Evolutionary conservation across 768 basidiomycete species (phyloP), one percentile per base, ranked within the genome.

Genomic region (Russula foetens): DNA sequence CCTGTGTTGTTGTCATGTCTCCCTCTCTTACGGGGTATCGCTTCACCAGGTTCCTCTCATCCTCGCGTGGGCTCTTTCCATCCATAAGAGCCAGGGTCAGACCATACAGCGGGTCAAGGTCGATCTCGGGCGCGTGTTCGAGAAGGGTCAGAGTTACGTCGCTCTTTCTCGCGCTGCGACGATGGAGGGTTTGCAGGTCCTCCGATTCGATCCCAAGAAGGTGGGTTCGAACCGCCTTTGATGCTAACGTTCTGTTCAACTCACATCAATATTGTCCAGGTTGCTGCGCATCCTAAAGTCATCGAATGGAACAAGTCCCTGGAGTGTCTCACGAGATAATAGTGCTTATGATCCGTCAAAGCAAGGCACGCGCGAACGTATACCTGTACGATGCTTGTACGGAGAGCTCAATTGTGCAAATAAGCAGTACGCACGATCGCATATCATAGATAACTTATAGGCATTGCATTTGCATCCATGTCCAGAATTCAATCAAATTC

Each of bases 51-150:
- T 91, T 1, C 88, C 89, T 0, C 71, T 95, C 4, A 88, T 90
- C 51, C 78, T 86, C 0, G 84, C 86, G 0, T 90, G 85, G 86
- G 86, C 87, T 0, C 84, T 88, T 76, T 82, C 82, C 2, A 88
- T 90, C 58, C 87, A 90, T 73, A 90, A 90, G 71, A 81, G 80
- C 58, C 88, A 90, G 67, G 88, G 87, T 1, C 85, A 88, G 66
- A 89, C 88, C 0, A 78, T 90, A 46, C 78, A 81, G 46, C 75
- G 79, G 46, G 82, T 86, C 56, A 84, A 79, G 66, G 77, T 88
- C 33, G 84, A 86, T 68, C 78, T 89, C 19, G 77, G 79, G 11
- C 77, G 73, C 41, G 82, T 86, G n/a, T 88, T 88, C 67, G 86
- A 81, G 68, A 79, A 79, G 76, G 78, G 79, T 7, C 79, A 80